phyloP scores from a whole-genome alignment of 2,329 filamentous ascomycete species.

The Gaeumannomyces sp. region DNA sequence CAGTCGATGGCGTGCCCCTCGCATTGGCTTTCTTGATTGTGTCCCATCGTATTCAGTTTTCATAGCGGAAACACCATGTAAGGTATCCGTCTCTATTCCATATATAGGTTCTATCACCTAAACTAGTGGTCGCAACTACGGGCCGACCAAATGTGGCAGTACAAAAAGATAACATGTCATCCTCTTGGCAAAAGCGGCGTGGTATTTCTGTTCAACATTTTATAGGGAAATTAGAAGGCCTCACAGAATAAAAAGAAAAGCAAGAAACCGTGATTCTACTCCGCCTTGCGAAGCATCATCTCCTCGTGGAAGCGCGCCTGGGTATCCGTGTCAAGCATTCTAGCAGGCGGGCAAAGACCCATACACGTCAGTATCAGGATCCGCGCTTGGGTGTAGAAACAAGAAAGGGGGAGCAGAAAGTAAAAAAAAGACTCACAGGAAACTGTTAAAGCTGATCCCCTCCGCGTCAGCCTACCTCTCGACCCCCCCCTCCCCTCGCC shows the following conservation, averaged over 20 bases:
- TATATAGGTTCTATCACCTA: too few relatives aligned
- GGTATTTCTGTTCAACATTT: background rate
- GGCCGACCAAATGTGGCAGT: background rate
- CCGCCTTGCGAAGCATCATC: background rate
- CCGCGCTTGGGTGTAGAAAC: background rate
- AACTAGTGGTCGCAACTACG: too few relatives aligned
- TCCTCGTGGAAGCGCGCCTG: slow-evolving; percentile 1
- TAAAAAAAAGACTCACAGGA: slow-evolving; percentile 4
- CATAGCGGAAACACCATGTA: too few relatives aligned
- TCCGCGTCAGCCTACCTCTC: slow-evolving; percentile 10
- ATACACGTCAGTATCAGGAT: background rate
- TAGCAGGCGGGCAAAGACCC: background rate
- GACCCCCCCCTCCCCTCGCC: slow-evolving; percentile 12
- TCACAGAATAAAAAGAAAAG: background rate
- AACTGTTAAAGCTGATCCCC: background rate
- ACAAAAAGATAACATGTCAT: background rate
- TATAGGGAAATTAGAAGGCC: background rate
- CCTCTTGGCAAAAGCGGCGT: background rate
- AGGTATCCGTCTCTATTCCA: too few relatives aligned
- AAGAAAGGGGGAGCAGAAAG: background rate
- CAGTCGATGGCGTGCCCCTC: background rate
- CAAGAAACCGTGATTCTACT: background rate
- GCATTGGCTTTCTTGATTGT: too few relatives aligned
- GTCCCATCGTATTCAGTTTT: too few relatives aligned
- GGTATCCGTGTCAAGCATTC: slow-evolving; percentile 1